Evolutionary conservation across 2,329 filamentous ascomycete genomes (phyloP).

Genomic region (Penicillium sp.): DNA sequence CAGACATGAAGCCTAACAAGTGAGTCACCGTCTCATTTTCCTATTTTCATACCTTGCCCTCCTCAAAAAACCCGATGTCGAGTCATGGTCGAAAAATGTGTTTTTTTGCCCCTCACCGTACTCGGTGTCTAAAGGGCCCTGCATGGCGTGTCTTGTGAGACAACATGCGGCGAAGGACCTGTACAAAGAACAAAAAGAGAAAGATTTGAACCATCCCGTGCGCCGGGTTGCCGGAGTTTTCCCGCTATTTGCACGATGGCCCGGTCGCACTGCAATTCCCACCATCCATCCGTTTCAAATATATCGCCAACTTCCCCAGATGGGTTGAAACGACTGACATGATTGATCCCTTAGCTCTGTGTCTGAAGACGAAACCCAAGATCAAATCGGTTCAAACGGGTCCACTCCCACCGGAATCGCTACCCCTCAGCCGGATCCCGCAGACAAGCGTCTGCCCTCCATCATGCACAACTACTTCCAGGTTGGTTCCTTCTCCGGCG

Average conservation of each 20-base stretch:
- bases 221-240: neutral
- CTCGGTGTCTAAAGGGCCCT: neutral
- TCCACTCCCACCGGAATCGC: constrained; percentile 88
- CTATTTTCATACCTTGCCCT: too few relatives aligned
- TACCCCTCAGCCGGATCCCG: constrained; percentile 88
- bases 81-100: neutral
- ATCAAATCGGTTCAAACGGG: constrained; percentile 65
- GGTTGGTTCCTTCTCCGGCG: constrained; percentile 89
- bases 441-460: constrained; percentile 91
- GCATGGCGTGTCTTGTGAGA: neutral
- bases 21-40: constrained; percentile 41
- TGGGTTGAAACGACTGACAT: constrained; percentile 27
- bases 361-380: constrained; percentile 44
- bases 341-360: constrained; percentile 23
- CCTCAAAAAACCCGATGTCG: too few relatives aligned
- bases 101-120: neutral
- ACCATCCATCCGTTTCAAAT: neutral
- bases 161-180: neutral
- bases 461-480: constrained; percentile 98
- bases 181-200: neutral
- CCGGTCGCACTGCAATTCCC: constrained; percentile 2
- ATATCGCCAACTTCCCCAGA: neutral
- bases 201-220: neutral
- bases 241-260: neutral
- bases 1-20: constrained; percentile 61